phyloP scores from a whole-genome alignment of 2,329 filamentous ascomycete species.

The Trichoderma breve region DNA sequence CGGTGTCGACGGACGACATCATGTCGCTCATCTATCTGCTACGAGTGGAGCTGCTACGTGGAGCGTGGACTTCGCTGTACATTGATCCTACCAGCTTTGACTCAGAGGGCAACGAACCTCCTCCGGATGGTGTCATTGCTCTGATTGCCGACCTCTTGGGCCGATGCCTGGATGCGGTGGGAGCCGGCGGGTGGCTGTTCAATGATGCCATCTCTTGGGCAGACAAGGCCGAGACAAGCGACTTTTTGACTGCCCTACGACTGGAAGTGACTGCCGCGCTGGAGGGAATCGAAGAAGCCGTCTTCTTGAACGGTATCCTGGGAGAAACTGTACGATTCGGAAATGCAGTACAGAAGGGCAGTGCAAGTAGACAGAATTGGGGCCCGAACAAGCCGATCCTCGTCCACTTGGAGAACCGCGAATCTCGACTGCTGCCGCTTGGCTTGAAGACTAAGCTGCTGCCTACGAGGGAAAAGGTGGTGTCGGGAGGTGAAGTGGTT shows the following conservation, averaged over 20 bases:
- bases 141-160: conserved; percentile 70
- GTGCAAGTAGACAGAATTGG: conserved; percentile 29
- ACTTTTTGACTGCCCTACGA: conserved; percentile 64
- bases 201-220: conserved; percentile 55
- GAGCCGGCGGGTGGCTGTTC: conserved; percentile 70
- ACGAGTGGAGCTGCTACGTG: conserved; percentile 69
- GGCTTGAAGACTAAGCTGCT: conserved; percentile 62
- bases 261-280: conserved; percentile 69
- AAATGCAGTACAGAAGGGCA: conserved; percentile 38
- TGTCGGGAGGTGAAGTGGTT: conserved; percentile 67
- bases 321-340: conserved; percentile 65
- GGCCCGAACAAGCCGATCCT: conserved; percentile 45
- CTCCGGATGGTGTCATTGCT: conserved; percentile 66
- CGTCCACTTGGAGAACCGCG: conserved; percentile 41
- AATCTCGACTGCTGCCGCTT: conserved; percentile 62
- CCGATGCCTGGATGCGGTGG: conserved; percentile 72
- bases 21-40: conserved; percentile 70
- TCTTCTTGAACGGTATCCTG: conserved; percentile 62
- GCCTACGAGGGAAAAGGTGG: conserved; percentile 56
- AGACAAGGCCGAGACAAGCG: conserved; percentile 54
- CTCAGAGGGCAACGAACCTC: conserved; percentile 39
- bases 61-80: conserved; percentile 73
- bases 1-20: conserved; percentile 65
- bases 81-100: conserved; percentile 56
- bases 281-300: conserved; percentile 68